Evolutionary conservation across 2,329 filamentous ascomycete genomes (phyloP), one percentile per base, ranked within the genome.

Genomic region (Trichocomaceae sp.): DNA sequence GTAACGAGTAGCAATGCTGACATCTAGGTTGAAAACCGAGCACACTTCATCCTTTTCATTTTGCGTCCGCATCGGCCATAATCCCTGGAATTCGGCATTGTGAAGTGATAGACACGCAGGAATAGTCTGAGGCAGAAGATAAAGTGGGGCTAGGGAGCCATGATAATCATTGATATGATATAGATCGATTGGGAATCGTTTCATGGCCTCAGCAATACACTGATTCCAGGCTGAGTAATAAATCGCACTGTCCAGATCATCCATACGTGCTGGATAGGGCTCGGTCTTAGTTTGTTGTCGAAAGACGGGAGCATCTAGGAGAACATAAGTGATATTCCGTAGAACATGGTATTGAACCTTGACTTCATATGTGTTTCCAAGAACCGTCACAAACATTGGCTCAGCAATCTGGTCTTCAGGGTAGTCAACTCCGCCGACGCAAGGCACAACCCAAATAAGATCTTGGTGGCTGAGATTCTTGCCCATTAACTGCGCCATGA

Each of bases 221-320:
- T 83, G 81, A 59, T 87, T 87, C 84, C 84, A 87, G 2, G 82
- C 83, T 2, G 82, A 85, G 64, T 86, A 86, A 68, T 85, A 84
- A 47, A 87, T 81, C 12, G 84, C 84, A 59, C 79, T 83, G 58
- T 84, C 82, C 52, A 86, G 74, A 63, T 87, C 83, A 64, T 87
- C 84, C 84, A 87, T 87, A 31, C 83, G 79, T 37, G 82, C 74
- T 15, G 84, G 83, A 62, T 86, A 86, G 0, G 83, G 83, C 58
- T 86, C 81, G 19, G 78, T 72, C 61, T 80, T 80, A 2, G 79
- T 80, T 64, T 86, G 83, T 57, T 81, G 77, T 53, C 84, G 78
- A 71, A 86, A 87, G 19, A 87, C 79, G 0, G 83, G 83, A 0
- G 83, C 81, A 64, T 87, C 84, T 9, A 87, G 75, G 1, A 87